A percentile compares a stretch with the other conserved stretches of the same genome.
Evolutionary conservation across 768 basidiomycete species (phyloP).

Genomic region (Hygrophoropsis aurantiaca): DNA sequence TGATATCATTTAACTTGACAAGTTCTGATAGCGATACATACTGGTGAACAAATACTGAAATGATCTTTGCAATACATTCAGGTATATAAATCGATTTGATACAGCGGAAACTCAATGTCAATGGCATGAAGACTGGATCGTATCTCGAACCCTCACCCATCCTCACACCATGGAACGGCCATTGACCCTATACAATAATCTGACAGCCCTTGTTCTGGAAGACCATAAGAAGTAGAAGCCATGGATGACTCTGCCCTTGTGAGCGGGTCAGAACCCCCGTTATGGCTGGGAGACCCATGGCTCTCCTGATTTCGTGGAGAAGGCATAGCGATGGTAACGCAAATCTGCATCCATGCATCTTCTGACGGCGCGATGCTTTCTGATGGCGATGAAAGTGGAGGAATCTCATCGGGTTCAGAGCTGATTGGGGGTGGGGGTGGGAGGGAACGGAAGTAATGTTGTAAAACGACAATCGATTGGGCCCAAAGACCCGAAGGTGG

Average conservation of each 20-base stretch:
- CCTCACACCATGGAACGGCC: constrained; percentile 14
- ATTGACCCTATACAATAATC: constrained; percentile 28
- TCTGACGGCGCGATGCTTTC: constrained; percentile 8
- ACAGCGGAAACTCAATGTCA: too few species aligned
- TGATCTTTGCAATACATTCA: too few species aligned
- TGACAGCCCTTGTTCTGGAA: constrained; percentile 31
- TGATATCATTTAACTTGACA: constrained; percentile 2
- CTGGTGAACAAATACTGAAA: constrained; percentile 21
- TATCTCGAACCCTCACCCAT: too few species aligned
- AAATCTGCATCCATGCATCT: constrained; percentile 31
- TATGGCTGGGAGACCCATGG: too few species aligned
- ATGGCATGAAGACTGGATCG: too few species aligned
- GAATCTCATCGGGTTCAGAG: neutral
- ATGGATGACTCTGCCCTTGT: neutral
- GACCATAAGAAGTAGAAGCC: constrained; percentile 7
- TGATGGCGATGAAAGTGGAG: neutral
- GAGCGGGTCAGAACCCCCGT: neutral
- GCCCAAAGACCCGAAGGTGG: neutral
- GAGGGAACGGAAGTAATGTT: neutral
- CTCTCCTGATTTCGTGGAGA: constrained; percentile 14
- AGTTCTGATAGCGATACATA: constrained; percentile 21
- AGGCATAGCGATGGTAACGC: constrained; percentile 44
- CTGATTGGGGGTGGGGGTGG: neutral
- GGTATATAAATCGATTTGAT: too few species aligned
- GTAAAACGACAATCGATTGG: constrained; percentile 1